phyloP scores from a whole-genome alignment of 148 eudicot species.

The Amaranthus hypochondriacus region DNA sequence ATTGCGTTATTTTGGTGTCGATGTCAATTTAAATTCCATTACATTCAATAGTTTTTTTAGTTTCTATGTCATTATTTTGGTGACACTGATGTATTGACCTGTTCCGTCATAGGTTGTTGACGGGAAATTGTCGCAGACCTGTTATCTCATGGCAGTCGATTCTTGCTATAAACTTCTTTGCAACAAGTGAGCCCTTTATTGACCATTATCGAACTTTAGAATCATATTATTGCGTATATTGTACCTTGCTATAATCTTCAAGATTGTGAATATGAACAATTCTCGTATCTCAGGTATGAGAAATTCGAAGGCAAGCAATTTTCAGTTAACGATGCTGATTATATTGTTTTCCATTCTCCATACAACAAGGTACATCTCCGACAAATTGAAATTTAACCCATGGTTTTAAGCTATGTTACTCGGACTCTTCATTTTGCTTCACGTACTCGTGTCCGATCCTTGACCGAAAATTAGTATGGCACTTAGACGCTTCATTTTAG shows the following conservation, averaged over 20 bases:
- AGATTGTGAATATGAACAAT: not conserved
- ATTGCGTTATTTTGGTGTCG: not conserved
- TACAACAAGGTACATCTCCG: conserved; percentile 75
- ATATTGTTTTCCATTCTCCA: conserved; percentile 94
- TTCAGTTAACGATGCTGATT: conserved; percentile 68
- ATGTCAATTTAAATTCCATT: too few species aligned
- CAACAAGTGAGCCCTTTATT: conserved; percentile 48
- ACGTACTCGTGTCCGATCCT: too few species aligned
- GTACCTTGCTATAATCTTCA: not conserved
- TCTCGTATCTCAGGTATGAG: conserved; percentile 53
- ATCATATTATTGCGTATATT: not conserved
- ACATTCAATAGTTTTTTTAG: not conserved
- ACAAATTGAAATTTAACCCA: not conserved
- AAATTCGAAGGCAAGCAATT: conserved; percentile 80
- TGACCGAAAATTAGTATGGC: too few species aligned
- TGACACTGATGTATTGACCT: conserved; percentile 3
- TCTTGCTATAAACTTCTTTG: conserved; percentile 79
- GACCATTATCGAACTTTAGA: too few species aligned
- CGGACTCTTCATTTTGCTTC: too few species aligned
- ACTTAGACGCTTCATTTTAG: too few species aligned
- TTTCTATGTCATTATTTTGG: not conserved
- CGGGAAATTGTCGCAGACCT: conserved; percentile 98
- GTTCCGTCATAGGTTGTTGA: conserved; percentile 71
- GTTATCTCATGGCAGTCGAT: conserved; percentile 96
- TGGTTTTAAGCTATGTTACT: not conserved